These are phyloP conservation scores for Colletotrichum tropicale DNA, from an alignment of 2,329 filamentous ascomycete species.

Conservation along the genomic window DNA sequence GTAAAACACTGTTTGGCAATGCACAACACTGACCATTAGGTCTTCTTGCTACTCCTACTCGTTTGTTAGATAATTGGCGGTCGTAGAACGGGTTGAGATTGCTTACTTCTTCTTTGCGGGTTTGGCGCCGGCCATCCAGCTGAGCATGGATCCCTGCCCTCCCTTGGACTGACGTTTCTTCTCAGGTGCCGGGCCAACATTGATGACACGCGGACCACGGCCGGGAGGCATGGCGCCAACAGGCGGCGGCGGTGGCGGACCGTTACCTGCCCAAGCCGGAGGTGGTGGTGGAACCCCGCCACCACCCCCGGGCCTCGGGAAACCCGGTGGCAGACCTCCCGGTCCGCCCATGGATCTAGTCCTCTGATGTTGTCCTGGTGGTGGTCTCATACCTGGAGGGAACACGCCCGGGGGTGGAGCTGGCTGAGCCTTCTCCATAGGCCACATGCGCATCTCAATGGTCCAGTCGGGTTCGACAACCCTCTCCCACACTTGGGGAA, in stretches of 20 bases:
- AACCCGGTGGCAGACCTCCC: background rate
- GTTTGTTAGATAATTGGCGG: background rate
- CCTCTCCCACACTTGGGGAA: constrained; percentile 82
- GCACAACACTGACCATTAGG: constrained; percentile 20
- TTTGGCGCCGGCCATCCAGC: constrained; percentile 33
- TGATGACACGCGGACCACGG: constrained; percentile 21
- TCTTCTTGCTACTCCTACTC: constrained; percentile 18
- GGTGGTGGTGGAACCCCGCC: constrained; percentile 6
- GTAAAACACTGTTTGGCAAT: background rate
- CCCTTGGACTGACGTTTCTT: constrained; percentile 31
- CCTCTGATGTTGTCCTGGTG: background rate
- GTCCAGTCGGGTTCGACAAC: constrained; percentile 80
- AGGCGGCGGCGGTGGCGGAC: background rate
- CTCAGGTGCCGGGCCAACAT: constrained; percentile 22
- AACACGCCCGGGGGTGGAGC: background rate
- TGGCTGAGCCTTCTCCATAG: constrained; percentile 38
- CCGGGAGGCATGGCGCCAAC: background rate
- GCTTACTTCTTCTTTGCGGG: constrained; percentile 37
- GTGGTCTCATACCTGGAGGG: background rate
- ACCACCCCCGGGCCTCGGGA: background rate
- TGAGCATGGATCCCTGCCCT: constrained; percentile 29
- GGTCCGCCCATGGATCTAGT: background rate
- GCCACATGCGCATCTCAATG: constrained; percentile 72
- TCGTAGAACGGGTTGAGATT: background rate
- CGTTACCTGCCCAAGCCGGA: background rate